These are phyloP conservation scores for Dactylellina leptospora DNA, from an alignment of 2,329 filamentous ascomycete species.

Conservation along the genomic window DNA sequence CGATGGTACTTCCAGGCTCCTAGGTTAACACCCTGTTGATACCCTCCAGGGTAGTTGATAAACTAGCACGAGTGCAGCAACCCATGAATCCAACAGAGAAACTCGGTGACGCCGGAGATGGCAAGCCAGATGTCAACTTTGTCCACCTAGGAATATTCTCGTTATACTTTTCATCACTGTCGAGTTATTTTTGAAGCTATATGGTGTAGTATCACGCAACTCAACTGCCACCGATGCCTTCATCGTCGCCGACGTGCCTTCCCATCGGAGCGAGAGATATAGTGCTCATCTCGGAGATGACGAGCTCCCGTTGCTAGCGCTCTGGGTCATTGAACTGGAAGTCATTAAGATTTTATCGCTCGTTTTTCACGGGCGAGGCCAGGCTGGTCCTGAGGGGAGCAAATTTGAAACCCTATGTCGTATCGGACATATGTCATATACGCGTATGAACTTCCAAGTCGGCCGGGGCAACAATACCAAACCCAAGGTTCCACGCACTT, in stretches of 20 bases:
- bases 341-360: too few species aligned
- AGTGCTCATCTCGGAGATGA: slow-evolving; percentile 22
- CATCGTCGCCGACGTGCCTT: slow-evolving; percentile 41
- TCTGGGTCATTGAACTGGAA: background rate
- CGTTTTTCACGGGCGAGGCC: background rate
- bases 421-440: slow-evolving; percentile 10
- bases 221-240: slow-evolving; percentile 3
- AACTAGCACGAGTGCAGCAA: background rate
- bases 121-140: slow-evolving; percentile 8
- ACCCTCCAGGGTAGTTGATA: background rate
- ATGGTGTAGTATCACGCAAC: background rate
- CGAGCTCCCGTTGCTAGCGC: slow-evolving; percentile 19
- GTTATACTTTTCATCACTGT: too few species aligned
- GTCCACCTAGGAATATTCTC: slow-evolving; percentile 9
- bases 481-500: background rate
- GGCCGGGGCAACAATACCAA: slow-evolving; percentile 3
- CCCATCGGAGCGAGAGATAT: slow-evolving; percentile 12
- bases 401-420: background rate
- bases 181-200: background rate
- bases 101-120: slow-evolving; percentile 23
- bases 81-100: slow-evolving; percentile 1
- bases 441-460: background rate
- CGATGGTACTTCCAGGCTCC: slow-evolving; percentile 6
- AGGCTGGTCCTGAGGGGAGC: slow-evolving; percentile 7
- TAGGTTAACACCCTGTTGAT: slow-evolving; percentile 1